These are phyloP conservation scores for Gossypium thurberi DNA, from an alignment of 345 rosid species.

Conservation along the genomic window DNA sequence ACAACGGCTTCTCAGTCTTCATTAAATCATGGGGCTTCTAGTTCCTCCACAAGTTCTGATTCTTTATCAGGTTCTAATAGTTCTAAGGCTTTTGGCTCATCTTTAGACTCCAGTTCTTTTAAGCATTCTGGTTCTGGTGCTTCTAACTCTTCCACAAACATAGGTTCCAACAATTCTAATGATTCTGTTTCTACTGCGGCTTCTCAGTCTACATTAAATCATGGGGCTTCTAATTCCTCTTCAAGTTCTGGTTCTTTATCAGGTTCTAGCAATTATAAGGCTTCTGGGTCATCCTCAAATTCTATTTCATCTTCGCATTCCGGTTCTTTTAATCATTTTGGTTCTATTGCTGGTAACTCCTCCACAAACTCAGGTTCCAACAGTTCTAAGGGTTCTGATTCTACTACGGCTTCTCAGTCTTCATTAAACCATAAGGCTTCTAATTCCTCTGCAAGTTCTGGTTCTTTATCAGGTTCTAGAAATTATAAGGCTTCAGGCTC, in stretches of 20 bases:
- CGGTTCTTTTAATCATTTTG: not conserved
- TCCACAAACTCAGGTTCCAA: not conserved
- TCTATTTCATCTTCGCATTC: not conserved
- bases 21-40: not conserved
- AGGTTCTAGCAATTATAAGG: not conserved
- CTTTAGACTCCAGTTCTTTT: not conserved
- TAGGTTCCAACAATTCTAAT: not conserved
- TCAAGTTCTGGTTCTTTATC: not conserved
- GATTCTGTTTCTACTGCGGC: not conserved
- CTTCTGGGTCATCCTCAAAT: not conserved
- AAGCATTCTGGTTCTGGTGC: not conserved
- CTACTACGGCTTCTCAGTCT: too few species aligned
- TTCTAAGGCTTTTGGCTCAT: not conserved
- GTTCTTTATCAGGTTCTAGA: not conserved
- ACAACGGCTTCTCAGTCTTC: not conserved
- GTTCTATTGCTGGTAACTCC: not conserved
- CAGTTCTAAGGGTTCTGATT: not conserved
- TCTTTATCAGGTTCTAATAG: not conserved
- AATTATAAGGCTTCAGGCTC: not conserved
- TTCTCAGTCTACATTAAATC: not conserved
- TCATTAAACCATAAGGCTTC: not conserved
- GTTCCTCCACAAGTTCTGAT: not conserved
- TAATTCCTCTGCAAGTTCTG: not conserved
- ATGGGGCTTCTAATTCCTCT: not conserved
- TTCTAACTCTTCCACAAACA: not conserved